These are phyloP conservation scores for Musa schizocarpa DNA, from an alignment of 176 grass and related monocot species.

Conservation along the genomic window DNA sequence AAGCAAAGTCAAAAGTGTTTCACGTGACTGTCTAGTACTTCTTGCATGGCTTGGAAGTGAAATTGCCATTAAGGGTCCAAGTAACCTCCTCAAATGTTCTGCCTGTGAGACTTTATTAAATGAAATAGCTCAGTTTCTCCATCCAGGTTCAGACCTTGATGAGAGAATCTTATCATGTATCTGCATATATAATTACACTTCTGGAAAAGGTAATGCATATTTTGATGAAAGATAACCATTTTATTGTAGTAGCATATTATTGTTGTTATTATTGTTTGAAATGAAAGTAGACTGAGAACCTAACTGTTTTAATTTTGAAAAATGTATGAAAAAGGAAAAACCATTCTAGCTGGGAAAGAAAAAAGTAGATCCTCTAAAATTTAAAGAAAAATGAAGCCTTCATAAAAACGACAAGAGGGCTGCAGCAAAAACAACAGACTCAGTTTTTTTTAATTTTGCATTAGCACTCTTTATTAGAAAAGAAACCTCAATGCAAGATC, in stretches of 20 bases:
- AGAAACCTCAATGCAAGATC: neutral
- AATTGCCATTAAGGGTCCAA: slow-evolving; percentile 44
- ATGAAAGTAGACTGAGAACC: neutral
- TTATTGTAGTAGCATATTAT: neutral
- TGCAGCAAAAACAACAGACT: neutral
- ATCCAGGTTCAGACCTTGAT: slow-evolving; percentile 71
- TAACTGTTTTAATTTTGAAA: neutral
- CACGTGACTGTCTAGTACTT: slow-evolving; percentile 61
- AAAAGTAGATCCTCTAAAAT: neutral
- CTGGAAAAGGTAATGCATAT: slow-evolving; percentile 74
- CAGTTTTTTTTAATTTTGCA: neutral
- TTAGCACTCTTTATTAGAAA: neutral
- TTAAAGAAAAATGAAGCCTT: neutral
- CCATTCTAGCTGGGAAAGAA: neutral
- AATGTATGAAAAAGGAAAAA: neutral
- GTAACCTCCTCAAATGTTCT: slow-evolving; percentile 50
- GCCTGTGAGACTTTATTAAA: slow-evolving; percentile 56
- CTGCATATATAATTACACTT: slow-evolving; percentile 87
- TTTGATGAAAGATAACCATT: neutral
- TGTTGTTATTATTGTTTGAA: neutral
- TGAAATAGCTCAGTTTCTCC: slow-evolving; percentile 59
- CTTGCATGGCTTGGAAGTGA: slow-evolving; percentile 72
- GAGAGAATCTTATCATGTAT: slow-evolving; percentile 81
- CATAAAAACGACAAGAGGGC: too few species aligned
- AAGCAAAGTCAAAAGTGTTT: slow-evolving; percentile 65